Evolutionary conservation across 208 protist species (phyloP), one percentile per base, ranked within the genome.

Genomic region (Kentomonas sorsogonicus): DNA sequence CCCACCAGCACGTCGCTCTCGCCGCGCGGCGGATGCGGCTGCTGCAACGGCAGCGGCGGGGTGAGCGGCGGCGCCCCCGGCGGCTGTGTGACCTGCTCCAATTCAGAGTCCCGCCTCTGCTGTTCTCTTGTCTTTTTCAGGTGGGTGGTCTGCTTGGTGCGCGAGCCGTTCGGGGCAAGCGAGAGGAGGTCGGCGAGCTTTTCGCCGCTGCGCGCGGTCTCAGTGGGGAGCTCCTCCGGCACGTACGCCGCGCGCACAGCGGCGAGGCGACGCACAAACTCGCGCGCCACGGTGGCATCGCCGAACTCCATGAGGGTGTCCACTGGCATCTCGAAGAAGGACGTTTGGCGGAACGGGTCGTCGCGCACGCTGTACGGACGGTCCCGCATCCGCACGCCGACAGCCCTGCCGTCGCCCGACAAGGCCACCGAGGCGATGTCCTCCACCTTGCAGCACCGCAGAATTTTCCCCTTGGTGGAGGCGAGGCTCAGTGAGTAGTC

Each of bases 251-350:
- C 40, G 13, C 69, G 61, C 4, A 56, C 30, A 1, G 31, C 27
- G 5, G 66, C 3, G 6, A 77, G 50, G 1, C 50, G 26, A 6
- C 65, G 15, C 3, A 82, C 34, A 23, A 66, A 20, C 0, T 10
- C 29, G n/a, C 53, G 34, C 34, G 66, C 56, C n/a, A 45, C 57
- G 0, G 5, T 11, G 9, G 44, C 59, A 7, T 51, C 34, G 3
- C 48, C 33, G 30, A 66, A 68, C 7, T 41, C 20, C 1, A 76
- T 51, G 15, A 77, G 43, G 25, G 69, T 15, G 50, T 82, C 74
- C 7, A 82, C 74, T 7, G 74, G 69, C 69, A 82, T 77, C 55
- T 76, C 69, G 34, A 53, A 56, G 44, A 74, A 77, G 60, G 53
- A 51, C 31, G 58, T 48, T 47, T 41, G 36, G 36, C 29, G 22